Percentiles rank a stretch among this genome's conserved stretches.
These are phyloP conservation scores for Tothia fuscella DNA, from an alignment of 2,329 filamentous ascomycete genomes.

Conservation along the genomic window DNA sequence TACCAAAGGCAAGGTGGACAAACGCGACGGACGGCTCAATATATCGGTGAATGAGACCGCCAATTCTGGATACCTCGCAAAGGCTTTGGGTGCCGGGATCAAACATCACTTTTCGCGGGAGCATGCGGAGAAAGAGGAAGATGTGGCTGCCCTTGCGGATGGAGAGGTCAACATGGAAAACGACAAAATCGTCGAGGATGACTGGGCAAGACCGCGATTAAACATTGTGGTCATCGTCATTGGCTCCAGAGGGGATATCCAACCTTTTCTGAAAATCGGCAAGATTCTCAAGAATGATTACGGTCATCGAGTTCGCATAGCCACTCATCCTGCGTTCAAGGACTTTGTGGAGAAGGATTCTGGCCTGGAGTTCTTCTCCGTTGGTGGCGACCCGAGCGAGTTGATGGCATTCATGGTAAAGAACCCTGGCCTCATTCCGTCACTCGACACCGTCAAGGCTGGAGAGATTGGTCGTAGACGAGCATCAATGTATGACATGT, in stretches of 20 bases:
- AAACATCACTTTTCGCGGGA: slow-evolving; percentile 36
- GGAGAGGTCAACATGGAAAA: not conserved
- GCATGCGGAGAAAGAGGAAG: not conserved
- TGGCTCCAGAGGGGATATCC: slow-evolving; percentile 66
- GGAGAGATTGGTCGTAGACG: slow-evolving; percentile 60
- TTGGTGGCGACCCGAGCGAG: slow-evolving; percentile 68
- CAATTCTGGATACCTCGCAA: slow-evolving; percentile 60
- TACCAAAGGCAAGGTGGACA: slow-evolving; percentile 53
- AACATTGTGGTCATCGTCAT: slow-evolving; percentile 81
- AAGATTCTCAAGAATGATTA: slow-evolving; percentile 59
- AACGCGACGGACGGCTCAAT: slow-evolving; percentile 56
- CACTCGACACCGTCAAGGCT: slow-evolving; percentile 56
- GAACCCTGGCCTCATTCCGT: slow-evolving; percentile 67
- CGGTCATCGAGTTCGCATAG: slow-evolving; percentile 64
- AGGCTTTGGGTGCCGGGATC: slow-evolving; percentile 55
- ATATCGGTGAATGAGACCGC: slow-evolving; percentile 61
- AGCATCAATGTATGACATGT: slow-evolving; percentile 67
- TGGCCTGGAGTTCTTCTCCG: slow-evolving; percentile 67
- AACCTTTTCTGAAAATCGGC: slow-evolving; percentile 67
- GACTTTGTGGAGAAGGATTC: slow-evolving; percentile 62
- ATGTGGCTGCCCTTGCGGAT: not conserved
- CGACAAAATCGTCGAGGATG: slow-evolving; percentile 6
- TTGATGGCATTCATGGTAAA: slow-evolving; percentile 86
- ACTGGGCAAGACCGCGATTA: slow-evolving; percentile 36
- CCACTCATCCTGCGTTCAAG: slow-evolving; percentile 66